A percentile compares a stretch with the other conserved stretches of the same genome.
These are phyloP conservation scores for Fusarium nelsonii DNA, from an alignment of 2,329 filamentous ascomycete genomes.

Conservation along the genomic window DNA sequence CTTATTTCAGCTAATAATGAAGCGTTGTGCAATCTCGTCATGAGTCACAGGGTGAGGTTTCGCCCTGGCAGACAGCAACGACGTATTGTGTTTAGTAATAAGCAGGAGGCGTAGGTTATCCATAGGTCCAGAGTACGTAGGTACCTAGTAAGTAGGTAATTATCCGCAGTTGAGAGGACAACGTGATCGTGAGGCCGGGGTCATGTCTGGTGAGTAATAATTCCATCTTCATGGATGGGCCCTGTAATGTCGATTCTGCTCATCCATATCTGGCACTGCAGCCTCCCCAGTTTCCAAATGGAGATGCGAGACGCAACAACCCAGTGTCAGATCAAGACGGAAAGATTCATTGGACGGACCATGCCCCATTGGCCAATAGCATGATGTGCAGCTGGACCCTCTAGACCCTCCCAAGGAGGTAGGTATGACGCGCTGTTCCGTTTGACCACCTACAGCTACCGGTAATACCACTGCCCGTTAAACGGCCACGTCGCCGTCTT, in stretches of 20 bases:
- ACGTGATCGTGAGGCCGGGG: conserved; percentile 28
- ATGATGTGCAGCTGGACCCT: conserved; percentile 16
- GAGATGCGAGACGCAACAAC: conserved; percentile 37
- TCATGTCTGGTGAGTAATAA: conserved; percentile 16
- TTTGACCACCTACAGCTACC: conserved; percentile 5
- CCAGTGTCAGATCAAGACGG: conserved; percentile 37
- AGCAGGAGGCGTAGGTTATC: not conserved
- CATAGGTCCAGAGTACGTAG: conserved; percentile 1
- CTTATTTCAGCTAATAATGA: conserved; percentile 9
- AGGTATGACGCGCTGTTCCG: conserved; percentile 32
- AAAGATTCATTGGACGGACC: conserved; percentile 24
- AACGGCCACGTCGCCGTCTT: conserved; percentile 45
- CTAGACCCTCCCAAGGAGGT: conserved; percentile 15
- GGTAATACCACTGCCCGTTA: conserved; percentile 13
- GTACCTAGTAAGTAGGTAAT: not conserved
- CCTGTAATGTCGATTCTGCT: conserved; percentile 22
- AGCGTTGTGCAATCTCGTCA: conserved; percentile 27
- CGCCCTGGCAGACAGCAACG: conserved; percentile 28
- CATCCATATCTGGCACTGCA: conserved; percentile 30
- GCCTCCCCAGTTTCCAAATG: conserved; percentile 36
- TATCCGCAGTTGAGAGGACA: conserved; percentile 24
- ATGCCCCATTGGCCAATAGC: conserved; percentile 38
- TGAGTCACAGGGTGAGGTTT: conserved; percentile 30
- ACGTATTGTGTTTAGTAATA: conserved; percentile 8
- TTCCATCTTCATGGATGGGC: conserved; percentile 28